These are phyloP conservation scores for Juglanconis oblonga DNA, from an alignment of 2,329 filamentous ascomycete genomes.

Conservation along the genomic window DNA sequence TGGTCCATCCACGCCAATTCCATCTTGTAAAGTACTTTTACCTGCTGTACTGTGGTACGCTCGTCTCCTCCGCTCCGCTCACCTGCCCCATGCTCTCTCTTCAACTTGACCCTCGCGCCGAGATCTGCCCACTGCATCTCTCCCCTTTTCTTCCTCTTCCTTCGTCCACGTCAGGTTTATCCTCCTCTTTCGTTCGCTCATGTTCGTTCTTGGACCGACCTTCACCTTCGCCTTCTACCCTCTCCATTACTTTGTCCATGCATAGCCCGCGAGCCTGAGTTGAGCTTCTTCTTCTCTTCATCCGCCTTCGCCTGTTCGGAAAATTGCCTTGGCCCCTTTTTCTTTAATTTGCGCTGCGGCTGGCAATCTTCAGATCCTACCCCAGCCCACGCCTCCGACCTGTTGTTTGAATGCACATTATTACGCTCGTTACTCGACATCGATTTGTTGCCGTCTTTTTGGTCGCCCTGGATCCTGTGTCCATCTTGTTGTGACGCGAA, in stretches of 20 bases:
- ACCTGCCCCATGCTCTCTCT: not conserved
- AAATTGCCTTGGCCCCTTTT: not conserved
- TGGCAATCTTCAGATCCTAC: conserved; percentile 1
- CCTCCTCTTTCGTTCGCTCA: conserved; percentile 23
- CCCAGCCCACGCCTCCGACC: conserved; percentile 4
- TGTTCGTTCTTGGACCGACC: conserved; percentile 27
- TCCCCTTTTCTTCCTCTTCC: conserved; percentile 25
- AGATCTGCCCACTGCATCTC: conserved; percentile 28
- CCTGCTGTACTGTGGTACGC: not conserved
- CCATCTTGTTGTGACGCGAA: not conserved
- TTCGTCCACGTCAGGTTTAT: conserved; percentile 18
- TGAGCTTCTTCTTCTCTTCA: conserved; percentile 19
- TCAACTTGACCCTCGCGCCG: not conserved
- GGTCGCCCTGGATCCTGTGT: conserved; percentile 3
- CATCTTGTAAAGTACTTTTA: not conserved
- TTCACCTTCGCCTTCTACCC: conserved; percentile 16
- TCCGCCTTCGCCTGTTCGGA: conserved; percentile 7
- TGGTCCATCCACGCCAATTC: not conserved
- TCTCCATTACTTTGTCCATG: conserved; percentile 14
- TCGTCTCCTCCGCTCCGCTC: not conserved
- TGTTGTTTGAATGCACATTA: conserved; percentile 11
- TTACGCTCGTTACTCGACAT: conserved; percentile 19
- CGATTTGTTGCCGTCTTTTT: conserved; percentile 14
- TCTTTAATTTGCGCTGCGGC: conserved; percentile 12
- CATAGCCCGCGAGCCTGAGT: conserved; percentile 15